phyloP scores from a whole-genome alignment of 2,329 filamentous ascomycete species.

The Rhynchosporium agropyri region DNA sequence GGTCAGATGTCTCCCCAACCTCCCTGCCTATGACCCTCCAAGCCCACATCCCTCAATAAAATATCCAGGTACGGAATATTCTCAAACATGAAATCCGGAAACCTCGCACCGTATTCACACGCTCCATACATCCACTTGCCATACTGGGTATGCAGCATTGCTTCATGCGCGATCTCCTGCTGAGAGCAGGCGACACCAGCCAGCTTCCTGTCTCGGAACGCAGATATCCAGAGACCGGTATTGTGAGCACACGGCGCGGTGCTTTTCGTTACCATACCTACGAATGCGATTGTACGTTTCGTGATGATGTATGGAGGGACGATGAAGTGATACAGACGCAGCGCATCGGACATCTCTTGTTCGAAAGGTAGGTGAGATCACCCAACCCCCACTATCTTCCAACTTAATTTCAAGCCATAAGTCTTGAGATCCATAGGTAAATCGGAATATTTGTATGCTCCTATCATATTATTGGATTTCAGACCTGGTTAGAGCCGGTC shows the following conservation, averaged over 20 bases:
- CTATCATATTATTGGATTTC: slow-evolving; percentile 73
- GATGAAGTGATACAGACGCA: slow-evolving; percentile 52
- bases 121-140: slow-evolving; percentile 68
- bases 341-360: slow-evolving; percentile 43
- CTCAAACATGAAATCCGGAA: slow-evolving; percentile 76
- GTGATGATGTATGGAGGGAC: slow-evolving; percentile 48
- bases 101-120: slow-evolving; percentile 60
- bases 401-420: slow-evolving; percentile 44
- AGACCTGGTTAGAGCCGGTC: slow-evolving; percentile 70
- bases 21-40: slow-evolving; percentile 59
- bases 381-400: too few species aligned
- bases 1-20: slow-evolving; percentile 47
- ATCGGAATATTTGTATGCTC: slow-evolving; percentile 73
- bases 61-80: slow-evolving; percentile 72
- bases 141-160: slow-evolving; percentile 67
- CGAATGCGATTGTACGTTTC: slow-evolving; percentile 49
- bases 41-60: slow-evolving; percentile 65
- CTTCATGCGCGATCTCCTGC: slow-evolving; percentile 53
- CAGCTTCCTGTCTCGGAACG: slow-evolving; percentile 62
- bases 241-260: slow-evolving; percentile 48
- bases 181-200: neutral
- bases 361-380: slow-evolving; percentile 36
- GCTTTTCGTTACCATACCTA: slow-evolving; percentile 48
- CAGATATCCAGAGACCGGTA: slow-evolving; percentile 64
- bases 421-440: slow-evolving; percentile 66